Percentiles rank a stretch among this genome's conserved stretches.
Evolutionary conservation across 139 green algal genomes (phyloP).

Genomic region (Chlorella sp.): DNA sequence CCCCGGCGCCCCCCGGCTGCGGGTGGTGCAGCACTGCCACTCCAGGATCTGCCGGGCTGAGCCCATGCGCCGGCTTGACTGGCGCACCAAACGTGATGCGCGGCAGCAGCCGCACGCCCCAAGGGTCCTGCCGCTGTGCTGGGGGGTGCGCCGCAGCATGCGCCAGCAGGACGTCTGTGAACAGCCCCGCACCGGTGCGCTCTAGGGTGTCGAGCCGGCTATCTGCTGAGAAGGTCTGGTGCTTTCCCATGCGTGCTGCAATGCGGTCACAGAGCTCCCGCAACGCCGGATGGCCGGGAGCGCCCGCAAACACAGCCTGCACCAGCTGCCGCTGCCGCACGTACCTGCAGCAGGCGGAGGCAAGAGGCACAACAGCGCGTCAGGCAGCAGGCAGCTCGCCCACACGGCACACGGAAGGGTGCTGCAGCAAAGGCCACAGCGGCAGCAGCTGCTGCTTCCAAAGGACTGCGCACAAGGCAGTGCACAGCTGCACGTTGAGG

Average conservation of each 20-base stretch:
- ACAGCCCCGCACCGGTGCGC: constrained; percentile 84
- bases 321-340: constrained; percentile 64
- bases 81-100: constrained; percentile 71
- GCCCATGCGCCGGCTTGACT: constrained; percentile 31
- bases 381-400: no score
- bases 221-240: constrained; percentile 62
- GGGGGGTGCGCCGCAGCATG: constrained; percentile 51
- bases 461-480: no score
- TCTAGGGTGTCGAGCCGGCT: constrained; percentile 79
- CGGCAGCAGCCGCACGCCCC: constrained; percentile 82
- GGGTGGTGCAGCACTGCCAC: constrained; percentile 81
- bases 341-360: constrained; percentile 31
- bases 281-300: constrained; percentile 86
- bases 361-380: no score
- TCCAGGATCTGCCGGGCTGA: constrained; percentile 55
- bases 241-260: constrained; percentile 56
- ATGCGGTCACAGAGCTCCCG: constrained; percentile 81
- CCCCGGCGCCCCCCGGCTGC: constrained; percentile 52
- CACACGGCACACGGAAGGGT: no score
- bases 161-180: constrained; percentile 84
- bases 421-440: no score
- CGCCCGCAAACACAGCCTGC: constrained; percentile 89
- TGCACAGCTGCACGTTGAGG: no score
- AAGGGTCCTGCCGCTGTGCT: constrained; percentile 58
- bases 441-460: no score